Percentiles rank a stretch among this genome's conserved stretches.
Conservation (phyloP, 129 eudicot species). For the Centrapalus pauciflorus region DNA sequence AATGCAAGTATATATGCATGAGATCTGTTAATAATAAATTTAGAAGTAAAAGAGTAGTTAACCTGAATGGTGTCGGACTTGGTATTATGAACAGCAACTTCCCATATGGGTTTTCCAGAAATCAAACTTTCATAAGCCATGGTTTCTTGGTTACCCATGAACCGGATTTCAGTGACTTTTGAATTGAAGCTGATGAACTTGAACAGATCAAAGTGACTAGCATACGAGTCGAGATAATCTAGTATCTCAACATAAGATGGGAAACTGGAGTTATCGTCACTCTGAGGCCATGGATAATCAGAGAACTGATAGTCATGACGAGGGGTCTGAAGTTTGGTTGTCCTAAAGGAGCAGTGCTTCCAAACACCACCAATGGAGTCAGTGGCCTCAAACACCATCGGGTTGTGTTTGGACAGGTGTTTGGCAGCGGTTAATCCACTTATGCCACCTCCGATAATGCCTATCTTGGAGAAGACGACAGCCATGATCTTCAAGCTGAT, state of each 20-base stretch:
- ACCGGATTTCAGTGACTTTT: constrained; percentile 63
- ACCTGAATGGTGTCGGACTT: constrained; percentile 45
- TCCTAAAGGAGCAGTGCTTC: no score
- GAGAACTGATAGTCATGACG: constrained; percentile 78
- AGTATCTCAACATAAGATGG: constrained; percentile 51
- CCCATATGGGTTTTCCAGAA: constrained; percentile 44
- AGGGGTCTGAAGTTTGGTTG: constrained; percentile 71
- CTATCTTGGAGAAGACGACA: constrained; percentile 35
- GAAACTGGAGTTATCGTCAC: no score
- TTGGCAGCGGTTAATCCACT: constrained; percentile 80
- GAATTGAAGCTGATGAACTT: constrained; percentile 54
- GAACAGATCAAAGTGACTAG: constrained; percentile 48
- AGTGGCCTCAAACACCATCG: constrained; percentile 69
- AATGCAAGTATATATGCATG: no score
- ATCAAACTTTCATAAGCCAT: neutral
- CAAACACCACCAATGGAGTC: no score
- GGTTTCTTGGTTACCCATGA: constrained; percentile 30
- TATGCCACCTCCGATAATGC: constrained; percentile 71
- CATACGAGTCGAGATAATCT: constrained; percentile 58
- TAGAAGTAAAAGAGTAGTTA: no score
- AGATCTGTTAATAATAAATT: no score
- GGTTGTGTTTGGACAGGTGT: constrained; percentile 46
- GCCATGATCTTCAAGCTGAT: constrained; percentile 27
- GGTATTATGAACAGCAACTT: constrained; percentile 50
- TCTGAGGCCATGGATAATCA: constrained; percentile 67